Conservation (phyloP, 306 rosid genomes). For the Trifolium subterraneum region DNA sequence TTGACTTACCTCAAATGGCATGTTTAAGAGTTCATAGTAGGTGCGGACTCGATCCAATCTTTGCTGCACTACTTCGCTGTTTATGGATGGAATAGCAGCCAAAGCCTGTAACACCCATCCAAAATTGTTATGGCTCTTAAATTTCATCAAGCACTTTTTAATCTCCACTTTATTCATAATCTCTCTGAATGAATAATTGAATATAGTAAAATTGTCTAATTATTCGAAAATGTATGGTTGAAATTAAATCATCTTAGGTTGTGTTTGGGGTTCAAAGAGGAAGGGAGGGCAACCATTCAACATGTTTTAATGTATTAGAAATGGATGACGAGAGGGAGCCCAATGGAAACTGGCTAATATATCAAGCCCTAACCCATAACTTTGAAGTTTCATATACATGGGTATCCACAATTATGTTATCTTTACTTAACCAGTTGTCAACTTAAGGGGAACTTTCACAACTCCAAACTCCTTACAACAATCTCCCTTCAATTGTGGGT, state of each 20-base stretch:
- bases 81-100: slow-evolving; percentile 91
- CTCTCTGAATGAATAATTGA: slow-evolving; percentile 23
- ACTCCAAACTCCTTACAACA: no score
- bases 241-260: neutral
- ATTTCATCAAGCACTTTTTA: neutral
- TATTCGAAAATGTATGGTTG: neutral
- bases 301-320: no score
- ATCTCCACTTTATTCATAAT: neutral
- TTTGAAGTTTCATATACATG: no score
- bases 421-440: no score
- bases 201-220: slow-evolving; percentile 2
- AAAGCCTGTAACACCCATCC: slow-evolving; percentile 74
- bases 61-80: slow-evolving; percentile 84
- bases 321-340: no score
- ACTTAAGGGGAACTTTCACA: no score
- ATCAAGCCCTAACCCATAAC: no score
- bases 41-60: slow-evolving; percentile 94
- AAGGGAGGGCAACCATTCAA: no score
- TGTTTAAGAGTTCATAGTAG: slow-evolving; percentile 91
- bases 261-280: no score
- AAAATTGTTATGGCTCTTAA: slow-evolving; percentile 33
- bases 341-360: no score
- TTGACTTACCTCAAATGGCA: slow-evolving; percentile 94
- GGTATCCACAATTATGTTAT: no score
- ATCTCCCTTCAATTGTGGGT: no score